Evolutionary conservation across 148 eudicot genomes (phyloP).

Genomic region (Rhododendron simsii): DNA sequence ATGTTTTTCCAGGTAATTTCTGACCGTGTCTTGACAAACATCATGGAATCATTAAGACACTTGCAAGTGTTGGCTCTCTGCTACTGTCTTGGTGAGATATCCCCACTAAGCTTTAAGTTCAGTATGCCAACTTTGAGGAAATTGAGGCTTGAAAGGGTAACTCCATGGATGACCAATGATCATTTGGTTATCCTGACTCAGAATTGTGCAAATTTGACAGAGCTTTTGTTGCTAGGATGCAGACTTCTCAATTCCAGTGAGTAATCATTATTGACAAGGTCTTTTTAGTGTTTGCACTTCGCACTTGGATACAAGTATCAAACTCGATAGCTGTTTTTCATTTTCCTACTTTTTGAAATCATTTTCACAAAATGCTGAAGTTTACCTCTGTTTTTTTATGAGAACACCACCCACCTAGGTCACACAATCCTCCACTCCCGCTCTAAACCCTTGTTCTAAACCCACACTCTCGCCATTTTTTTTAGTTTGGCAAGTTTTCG

Average conservation of each 20-base stretch:
- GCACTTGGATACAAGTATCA: background rate
- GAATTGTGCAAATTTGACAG: slow-evolving; percentile 44
- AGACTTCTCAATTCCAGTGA: slow-evolving; percentile 56
- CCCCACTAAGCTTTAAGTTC: slow-evolving; percentile 39
- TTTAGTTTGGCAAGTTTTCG: background rate
- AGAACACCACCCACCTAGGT: background rate
- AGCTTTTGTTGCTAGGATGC: slow-evolving; percentile 77
- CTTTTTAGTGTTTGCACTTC: background rate
- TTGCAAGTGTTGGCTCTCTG: slow-evolving; percentile 62
- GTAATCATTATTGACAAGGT: slow-evolving; percentile 10
- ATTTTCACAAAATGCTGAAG: background rate
- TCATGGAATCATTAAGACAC: slow-evolving; percentile 40
- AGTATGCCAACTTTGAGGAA: slow-evolving; percentile 57
- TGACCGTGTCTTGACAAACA: slow-evolving; percentile 39
- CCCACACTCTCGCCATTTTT: background rate
- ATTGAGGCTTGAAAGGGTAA: slow-evolving; percentile 78
- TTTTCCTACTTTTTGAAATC: background rate
- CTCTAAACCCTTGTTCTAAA: background rate
- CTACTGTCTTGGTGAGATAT: slow-evolving; percentile 82
- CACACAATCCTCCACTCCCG: background rate
- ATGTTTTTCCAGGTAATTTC: slow-evolving; percentile 51
- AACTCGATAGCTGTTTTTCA: background rate
- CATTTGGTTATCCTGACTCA: slow-evolving; percentile 54
- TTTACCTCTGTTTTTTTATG: background rate
- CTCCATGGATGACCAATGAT: slow-evolving; percentile 83